Evolutionary conservation across 2,329 filamentous ascomycete genomes (phyloP).

Genomic region (Monilinia laxa): DNA sequence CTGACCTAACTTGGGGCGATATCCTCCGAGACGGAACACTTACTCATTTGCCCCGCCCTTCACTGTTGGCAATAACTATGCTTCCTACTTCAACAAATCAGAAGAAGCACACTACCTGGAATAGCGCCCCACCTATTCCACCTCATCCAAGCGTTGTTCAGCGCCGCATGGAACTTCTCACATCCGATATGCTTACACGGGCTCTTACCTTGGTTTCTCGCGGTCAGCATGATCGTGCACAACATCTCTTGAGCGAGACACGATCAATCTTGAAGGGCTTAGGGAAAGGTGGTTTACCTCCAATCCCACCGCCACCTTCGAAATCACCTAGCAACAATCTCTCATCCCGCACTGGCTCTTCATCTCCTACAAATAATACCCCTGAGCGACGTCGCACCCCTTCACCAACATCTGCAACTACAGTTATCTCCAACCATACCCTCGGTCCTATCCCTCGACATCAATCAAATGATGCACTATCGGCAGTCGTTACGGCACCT

Average conservation of each 20-base stretch:
- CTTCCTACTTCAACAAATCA: constrained; percentile 63
- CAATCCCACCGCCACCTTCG: constrained; percentile 66
- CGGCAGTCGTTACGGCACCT: constrained; percentile 54
- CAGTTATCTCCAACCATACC: constrained; percentile 35
- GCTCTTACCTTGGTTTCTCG: constrained; percentile 87
- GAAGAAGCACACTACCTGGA: constrained; percentile 64
- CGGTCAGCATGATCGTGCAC: constrained; percentile 89
- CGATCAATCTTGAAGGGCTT: constrained; percentile 93
- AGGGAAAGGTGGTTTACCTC: constrained; percentile 89
- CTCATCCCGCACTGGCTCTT: constrained; percentile 25
- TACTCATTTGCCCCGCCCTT: constrained; percentile 83
- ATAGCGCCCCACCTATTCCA: constrained; percentile 75
- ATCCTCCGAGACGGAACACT: constrained; percentile 85
- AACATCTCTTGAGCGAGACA: constrained; percentile 90
- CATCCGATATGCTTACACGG: constrained; percentile 94
- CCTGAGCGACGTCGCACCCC: constrained; percentile 44
- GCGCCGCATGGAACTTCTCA: constrained; percentile 93
- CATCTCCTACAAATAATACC: constrained; percentile 36
- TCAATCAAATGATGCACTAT: constrained; percentile 50
- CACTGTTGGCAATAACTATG: constrained; percentile 93
- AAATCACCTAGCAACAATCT: constrained; percentile 29
- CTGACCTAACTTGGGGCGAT: constrained; percentile 90
- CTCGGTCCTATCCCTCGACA: constrained; percentile 48
- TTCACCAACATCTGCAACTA: constrained; percentile 46
- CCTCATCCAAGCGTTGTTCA: constrained; percentile 95